Evolutionary conservation across 78 protist genomes (phyloP).

Genomic region (Diacronema lutheri): DNA sequence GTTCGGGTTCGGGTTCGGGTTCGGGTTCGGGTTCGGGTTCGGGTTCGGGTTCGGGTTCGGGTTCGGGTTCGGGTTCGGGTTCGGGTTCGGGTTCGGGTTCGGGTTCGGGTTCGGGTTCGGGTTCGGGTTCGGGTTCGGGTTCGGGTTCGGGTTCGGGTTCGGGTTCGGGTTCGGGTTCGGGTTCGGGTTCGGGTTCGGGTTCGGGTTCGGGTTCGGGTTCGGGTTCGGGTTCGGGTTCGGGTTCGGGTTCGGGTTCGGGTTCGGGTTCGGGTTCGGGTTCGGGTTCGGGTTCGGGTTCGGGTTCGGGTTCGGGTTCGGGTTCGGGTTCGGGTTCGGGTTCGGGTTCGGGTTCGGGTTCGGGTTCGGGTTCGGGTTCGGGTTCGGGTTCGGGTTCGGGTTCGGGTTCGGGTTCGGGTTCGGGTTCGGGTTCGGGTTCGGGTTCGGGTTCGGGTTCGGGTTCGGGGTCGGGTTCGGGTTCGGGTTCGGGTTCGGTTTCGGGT

Average conservation of each 20-base stretch:
- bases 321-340: conserved; percentile 3
- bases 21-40: conserved; percentile 3
- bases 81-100: conserved; percentile 3
- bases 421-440: neutral
- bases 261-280: neutral
- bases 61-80: conserved; percentile 3
- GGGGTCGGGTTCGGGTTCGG: no score
- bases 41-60: conserved; percentile 3
- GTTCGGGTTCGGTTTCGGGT: conserved; percentile 7
- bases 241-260: neutral
- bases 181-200: neutral
- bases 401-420: neutral
- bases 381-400: neutral
- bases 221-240: neutral
- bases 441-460: neutral
- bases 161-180: neutral
- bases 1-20: neutral
- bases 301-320: neutral
- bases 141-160: conserved; percentile 3
- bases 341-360: neutral
- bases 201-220: neutral
- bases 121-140: conserved; percentile 3
- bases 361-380: neutral
- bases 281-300: neutral
- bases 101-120: conserved; percentile 3